Percentiles rank a stretch among this genome's conserved stretches.
phyloP scores from a whole-genome alignment of 495 filamentous ascomycete species.

The Xeromyces bisporus region DNA sequence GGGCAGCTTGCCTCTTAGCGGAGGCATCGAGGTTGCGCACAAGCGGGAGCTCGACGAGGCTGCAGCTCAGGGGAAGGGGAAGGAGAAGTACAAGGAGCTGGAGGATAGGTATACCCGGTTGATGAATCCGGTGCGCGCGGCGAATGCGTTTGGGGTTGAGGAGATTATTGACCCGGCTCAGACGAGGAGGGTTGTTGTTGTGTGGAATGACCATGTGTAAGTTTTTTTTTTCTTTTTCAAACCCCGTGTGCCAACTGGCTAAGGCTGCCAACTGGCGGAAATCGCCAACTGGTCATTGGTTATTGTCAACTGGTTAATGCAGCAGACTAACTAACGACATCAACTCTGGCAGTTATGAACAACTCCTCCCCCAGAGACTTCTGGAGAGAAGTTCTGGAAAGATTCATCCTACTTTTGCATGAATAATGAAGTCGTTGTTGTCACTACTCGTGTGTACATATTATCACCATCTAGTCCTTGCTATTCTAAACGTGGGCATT shows the following conservation, averaged over 20 bases:
- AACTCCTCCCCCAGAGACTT: background rate
- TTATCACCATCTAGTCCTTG: no score
- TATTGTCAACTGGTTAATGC: no score
- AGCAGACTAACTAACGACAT: background rate
- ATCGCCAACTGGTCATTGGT: no score
- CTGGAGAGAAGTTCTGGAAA: background rate
- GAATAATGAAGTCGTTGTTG: no score
- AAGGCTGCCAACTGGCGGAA: no score
- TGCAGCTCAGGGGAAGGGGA: slow-evolving; percentile 29
- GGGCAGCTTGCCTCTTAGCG: slow-evolving; percentile 41
- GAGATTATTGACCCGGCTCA: slow-evolving; percentile 41
- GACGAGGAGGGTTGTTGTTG: background rate
- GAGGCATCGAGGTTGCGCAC: slow-evolving; percentile 46
- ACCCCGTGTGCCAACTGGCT: no score
- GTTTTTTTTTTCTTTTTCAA: background rate
- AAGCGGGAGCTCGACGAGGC: slow-evolving; percentile 38
- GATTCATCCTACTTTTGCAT: background rate
- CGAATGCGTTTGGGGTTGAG: slow-evolving; percentile 46
- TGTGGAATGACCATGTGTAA: background rate
- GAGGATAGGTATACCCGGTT: slow-evolving; percentile 40
- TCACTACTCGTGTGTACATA: no score
- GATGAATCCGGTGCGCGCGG: slow-evolving; percentile 48
- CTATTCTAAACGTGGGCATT: no score
- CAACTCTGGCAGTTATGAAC: background rate
- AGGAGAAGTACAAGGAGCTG: slow-evolving; percentile 34